phyloP scores from a whole-genome alignment of 164 flowering plant genomes.

The Echeveria elegans region DNA sequence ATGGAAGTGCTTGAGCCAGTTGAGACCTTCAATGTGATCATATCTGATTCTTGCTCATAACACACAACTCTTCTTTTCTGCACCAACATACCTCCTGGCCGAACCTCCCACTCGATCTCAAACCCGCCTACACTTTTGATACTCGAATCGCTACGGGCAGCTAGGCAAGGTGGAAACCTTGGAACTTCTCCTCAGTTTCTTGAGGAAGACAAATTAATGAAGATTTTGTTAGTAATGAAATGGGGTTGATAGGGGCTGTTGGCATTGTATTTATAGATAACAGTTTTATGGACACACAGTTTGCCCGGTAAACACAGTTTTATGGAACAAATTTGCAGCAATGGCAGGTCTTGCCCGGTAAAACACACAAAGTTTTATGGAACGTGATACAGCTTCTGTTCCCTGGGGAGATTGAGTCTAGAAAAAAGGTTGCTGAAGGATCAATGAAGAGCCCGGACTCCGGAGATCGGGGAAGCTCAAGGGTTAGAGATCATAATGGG shows the following conservation, averaged over 20 bases:
- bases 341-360: background rate
- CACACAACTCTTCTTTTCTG: conserved; percentile 54
- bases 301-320: no score
- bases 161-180: conserved; percentile 7
- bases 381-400: no score
- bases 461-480: no score
- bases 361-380: no score
- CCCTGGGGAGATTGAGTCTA: no score
- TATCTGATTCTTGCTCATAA: conserved; percentile 26
- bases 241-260: background rate
- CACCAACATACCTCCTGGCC: conserved; percentile 93
- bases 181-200: conserved; percentile 3
- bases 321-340: background rate
- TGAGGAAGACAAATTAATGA: background rate
- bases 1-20: conserved; percentile 45
- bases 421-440: no score
- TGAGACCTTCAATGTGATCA: conserved; percentile 53
- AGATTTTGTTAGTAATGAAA: background rate
- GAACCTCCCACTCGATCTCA: conserved; percentile 71
- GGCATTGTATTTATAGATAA: background rate
- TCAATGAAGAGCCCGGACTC: no score
- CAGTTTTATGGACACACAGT: background rate
- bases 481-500: no score
- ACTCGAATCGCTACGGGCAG: background rate
- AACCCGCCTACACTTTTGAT: conserved; percentile 8